Evolutionary conservation across 768 basidiomycete species (phyloP).

Genomic region (Aureoboletus auriporus): DNA sequence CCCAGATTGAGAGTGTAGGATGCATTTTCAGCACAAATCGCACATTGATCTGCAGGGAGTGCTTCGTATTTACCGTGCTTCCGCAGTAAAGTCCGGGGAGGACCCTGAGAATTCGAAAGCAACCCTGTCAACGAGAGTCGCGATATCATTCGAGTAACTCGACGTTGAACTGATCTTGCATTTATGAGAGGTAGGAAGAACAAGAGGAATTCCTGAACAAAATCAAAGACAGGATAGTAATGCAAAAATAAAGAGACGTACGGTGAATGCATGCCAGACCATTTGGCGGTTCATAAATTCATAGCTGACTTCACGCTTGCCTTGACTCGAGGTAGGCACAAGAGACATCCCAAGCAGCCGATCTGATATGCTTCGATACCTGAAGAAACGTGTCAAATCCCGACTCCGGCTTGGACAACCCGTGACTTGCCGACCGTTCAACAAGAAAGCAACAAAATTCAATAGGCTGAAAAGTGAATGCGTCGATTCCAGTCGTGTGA

Average conservation of each 20-base stretch:
- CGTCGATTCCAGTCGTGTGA: slow-evolving; percentile 64
- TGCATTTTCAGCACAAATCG: slow-evolving; percentile 83
- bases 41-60: slow-evolving; percentile 75
- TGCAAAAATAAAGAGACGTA: slow-evolving; percentile 34
- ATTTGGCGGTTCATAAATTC: slow-evolving; percentile 99
- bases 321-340: slow-evolving; percentile 62
- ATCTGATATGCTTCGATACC: slow-evolving; percentile 83
- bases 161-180: slow-evolving; percentile 58
- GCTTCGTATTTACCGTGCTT: slow-evolving; percentile 61
- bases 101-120: slow-evolving; percentile 26
- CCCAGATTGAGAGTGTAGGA: slow-evolving; percentile 55
- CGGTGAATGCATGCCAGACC: slow-evolving; percentile 99
- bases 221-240: not conserved
- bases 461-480: slow-evolving; percentile 59
- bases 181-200: slow-evolving; percentile 88
- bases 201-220: slow-evolving; percentile 85
- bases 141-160: slow-evolving; percentile 37
- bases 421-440: slow-evolving; percentile 71
- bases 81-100: slow-evolving; percentile 7
- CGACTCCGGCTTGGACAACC: not conserved
- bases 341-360: slow-evolving; percentile 73
- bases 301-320: slow-evolving; percentile 86
- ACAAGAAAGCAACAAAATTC: slow-evolving; percentile 83
- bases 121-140: slow-evolving; percentile 27
- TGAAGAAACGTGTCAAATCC: slow-evolving; percentile 29